Evolutionary conservation across 2,329 filamentous ascomycete genomes (phyloP), one percentile per base, ranked within the genome.

Genomic region (Arthrobotrys entomopaga): DNA sequence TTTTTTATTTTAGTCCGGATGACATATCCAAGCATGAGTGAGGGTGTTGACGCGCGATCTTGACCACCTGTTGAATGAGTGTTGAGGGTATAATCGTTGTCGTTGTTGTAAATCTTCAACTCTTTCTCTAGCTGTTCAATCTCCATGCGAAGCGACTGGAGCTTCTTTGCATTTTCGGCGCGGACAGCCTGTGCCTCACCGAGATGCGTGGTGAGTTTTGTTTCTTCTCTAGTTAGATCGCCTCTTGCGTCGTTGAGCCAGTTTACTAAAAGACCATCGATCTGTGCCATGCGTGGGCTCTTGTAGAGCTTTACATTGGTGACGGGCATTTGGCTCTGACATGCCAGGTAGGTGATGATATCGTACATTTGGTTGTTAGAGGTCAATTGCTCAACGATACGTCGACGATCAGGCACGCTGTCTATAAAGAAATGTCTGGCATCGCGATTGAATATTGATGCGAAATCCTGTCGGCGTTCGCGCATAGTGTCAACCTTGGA

Each of bases 341-440:
- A 54, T 22, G 48, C 38, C 15, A 69, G 46, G 29, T 54, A 69
- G 5, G 49, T 69, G 22, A 69, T 40, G n/a, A 69, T 69, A 19
- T 69, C 65, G 38, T 56, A 69, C 2, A 69, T 69, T 22, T 56
- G 65, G 26, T 69, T 69, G 7, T 43, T 11, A 5, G 65, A 59
- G 24, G 50, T 61, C 2, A 69, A 16, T 24, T 69, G 38, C 24
- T 69, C 65, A 2, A 61, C 19, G 10, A 69, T 20, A 7, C 26
- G 38, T 11, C n/a, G 22, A 16, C 26, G 10, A 11, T 29, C 20
- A 0, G 65, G 65, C 3, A n/a, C 24, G 20, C 48, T 69, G n/a
- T 69, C 65, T 13, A 69, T 61, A 38, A 60, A 69, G 15, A 69
- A 69, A 10, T 69, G 65, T 29, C 65, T 16, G 7, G 65, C 65